These are phyloP conservation scores for Wickerhamomyces chambardii DNA, from an alignment of 805 yeast genomes.

Conservation along the genomic window DNA sequence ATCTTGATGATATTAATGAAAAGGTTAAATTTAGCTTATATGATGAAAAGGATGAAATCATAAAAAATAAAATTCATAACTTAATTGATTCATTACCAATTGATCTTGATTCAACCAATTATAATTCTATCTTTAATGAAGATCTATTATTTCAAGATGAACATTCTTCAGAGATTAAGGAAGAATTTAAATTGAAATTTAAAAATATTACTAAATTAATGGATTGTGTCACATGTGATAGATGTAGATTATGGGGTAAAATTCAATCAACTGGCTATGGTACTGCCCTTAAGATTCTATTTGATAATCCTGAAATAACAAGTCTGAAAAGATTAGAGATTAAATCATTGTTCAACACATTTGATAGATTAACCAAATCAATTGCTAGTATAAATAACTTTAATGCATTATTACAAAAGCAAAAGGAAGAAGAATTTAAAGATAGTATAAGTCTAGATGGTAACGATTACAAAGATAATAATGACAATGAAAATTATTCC, in stretches of 20 bases:
- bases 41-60: constrained; percentile 30
- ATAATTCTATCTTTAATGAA: constrained; percentile 37
- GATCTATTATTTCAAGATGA: constrained; percentile 38
- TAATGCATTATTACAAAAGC: constrained; percentile 29
- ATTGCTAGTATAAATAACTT: constrained; percentile 68
- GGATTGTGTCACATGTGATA: constrained; percentile 98
- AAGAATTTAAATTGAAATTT: constrained; percentile 80
- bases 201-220: constrained; percentile 85
- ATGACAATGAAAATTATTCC: not conserved
- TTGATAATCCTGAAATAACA: constrained; percentile 48
- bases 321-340: constrained; percentile 65
- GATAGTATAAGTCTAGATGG: constrained; percentile 4
- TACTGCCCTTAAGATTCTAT: constrained; percentile 84
- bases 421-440: constrained; percentile 2
- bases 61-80: constrained; percentile 31
- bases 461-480: no score
- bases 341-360: constrained; percentile 86
- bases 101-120: constrained; percentile 1
- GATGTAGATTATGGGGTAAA: constrained; percentile 98
- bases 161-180: constrained; percentile 45
- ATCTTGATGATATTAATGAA: constrained; percentile 29
- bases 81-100: constrained; percentile 26
- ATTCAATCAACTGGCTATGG: constrained; percentile 97
- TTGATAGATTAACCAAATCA: constrained; percentile 85
- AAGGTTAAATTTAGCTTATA: constrained; percentile 41